Evolutionary conservation across 805 yeast genomes (phyloP), one percentile per base, ranked within the genome.

Genomic region (Teunomyces gatunensis): DNA sequence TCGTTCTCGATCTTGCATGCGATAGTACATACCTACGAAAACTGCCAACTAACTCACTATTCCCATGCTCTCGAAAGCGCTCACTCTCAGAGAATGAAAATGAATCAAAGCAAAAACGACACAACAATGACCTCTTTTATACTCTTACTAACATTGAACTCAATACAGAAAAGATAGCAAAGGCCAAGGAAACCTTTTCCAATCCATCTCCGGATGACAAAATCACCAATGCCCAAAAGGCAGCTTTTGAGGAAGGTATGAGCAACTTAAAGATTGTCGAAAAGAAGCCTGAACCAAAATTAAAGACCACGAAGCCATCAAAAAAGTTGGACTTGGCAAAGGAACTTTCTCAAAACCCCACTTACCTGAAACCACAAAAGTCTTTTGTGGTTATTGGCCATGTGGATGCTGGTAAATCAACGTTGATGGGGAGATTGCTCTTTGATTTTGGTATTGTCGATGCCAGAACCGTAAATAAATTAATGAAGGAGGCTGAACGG

Each of bases 371-470:
- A 54, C 86, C 87, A 1, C 77, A 73, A 46, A 67, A 83, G 43
- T 79, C 86, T n/a, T 85, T 85, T 56, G 90, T 87, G 29, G 89
- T 87, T 3, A 85, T 87, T 54, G 94, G 95, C 9, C 95, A 87
- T 63, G 92, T 87, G 5, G 95, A 87, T 64, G 88, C 92, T 0
- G 95, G 95, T 12, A 87, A 87, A 58, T 84, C 90, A 2, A 87
- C 95, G 1, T 71, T 87, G 44, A 80, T 87, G 79, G 95, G 95
- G 5, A 66, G 94, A 41, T 62, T 87, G 33, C 63, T 87, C 35
- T 82, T 79, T 50, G 92, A 87, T 56, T 63, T 79, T 23, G 85
- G 86, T 6, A 81, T 82, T 2, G 82, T 87, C 4, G 86, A 84
- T 56, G 76, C 82, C 32, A 80, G 81, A 44, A 78, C 85, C 0